Conservation (phyloP, 345 rosid species). For the Pugionium dolabratum region DNA sequence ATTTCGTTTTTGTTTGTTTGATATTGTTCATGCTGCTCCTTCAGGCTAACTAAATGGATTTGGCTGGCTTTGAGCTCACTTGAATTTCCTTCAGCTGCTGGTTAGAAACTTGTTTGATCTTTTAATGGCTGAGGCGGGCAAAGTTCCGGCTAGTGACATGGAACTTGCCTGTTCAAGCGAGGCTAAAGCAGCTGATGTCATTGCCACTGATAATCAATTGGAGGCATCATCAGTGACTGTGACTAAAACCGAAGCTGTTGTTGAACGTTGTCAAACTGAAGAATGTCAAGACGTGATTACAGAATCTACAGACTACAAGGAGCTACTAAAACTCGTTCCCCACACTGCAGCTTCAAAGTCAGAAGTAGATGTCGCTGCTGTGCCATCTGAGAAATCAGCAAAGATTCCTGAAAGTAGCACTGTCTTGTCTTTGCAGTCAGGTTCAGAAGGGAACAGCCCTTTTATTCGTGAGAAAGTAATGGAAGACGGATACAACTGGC, state of each 20-base stretch:
- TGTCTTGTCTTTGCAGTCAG: constrained; percentile 42
- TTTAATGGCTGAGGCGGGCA: constrained; percentile 31
- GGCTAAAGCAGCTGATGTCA: constrained; percentile 40
- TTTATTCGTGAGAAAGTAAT: constrained; percentile 67
- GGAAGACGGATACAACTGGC: constrained; percentile 90
- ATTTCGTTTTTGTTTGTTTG: constrained; percentile 14
- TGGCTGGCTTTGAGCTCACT: constrained; percentile 13
- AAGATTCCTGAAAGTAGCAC: constrained; percentile 41
- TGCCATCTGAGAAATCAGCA: constrained; percentile 36
- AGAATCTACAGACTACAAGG: constrained; percentile 33
- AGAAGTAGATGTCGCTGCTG: constrained; percentile 46
- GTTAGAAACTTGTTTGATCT: constrained; percentile 34
- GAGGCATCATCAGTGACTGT: constrained; percentile 39
- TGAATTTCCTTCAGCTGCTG: constrained; percentile 31
- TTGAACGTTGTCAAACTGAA: constrained; percentile 30
- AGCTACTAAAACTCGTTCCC: constrained; percentile 36
- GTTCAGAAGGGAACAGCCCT: constrained; percentile 59
- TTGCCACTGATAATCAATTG: constrained; percentile 38
- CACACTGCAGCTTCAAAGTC: constrained; percentile 27
- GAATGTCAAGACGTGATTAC: constrained; percentile 36
- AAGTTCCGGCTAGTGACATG: constrained; percentile 27
- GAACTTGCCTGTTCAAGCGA: constrained; percentile 48
- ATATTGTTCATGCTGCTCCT: neutral
- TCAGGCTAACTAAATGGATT: constrained; percentile 20
- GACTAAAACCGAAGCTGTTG: constrained; percentile 34